Percentiles rank a stretch among this genome's conserved stretches.
Evolutionary conservation across 2,329 filamentous ascomycete genomes (phyloP).

Genomic region (Aspergillus eucalypticola): DNA sequence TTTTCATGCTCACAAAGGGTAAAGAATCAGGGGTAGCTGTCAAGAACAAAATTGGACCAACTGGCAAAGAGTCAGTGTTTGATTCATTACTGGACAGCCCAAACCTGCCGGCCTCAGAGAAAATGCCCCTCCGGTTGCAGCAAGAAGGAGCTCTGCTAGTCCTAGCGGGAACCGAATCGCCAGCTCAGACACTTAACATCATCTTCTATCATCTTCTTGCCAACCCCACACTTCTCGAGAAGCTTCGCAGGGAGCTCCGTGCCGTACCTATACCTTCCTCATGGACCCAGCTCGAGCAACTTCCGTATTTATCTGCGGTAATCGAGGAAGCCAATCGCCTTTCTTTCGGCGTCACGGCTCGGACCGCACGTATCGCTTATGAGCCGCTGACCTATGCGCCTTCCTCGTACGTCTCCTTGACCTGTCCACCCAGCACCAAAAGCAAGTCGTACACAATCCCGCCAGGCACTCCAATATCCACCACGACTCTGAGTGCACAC

Average conservation of each 20-base stretch:
- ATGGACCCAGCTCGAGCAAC: slow-evolving; percentile 34
- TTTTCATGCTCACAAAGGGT: slow-evolving; percentile 17
- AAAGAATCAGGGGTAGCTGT: slow-evolving; percentile 6
- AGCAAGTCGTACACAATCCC: slow-evolving; percentile 24
- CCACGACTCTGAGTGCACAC: slow-evolving; percentile 38
- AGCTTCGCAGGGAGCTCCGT: slow-evolving; percentile 23
- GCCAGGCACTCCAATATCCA: slow-evolving; percentile 38
- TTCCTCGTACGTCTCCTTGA: slow-evolving; percentile 21
- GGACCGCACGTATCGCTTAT: slow-evolving; percentile 33
- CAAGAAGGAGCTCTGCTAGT: slow-evolving; percentile 32
- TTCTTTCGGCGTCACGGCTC: slow-evolving; percentile 41
- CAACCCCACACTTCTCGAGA: slow-evolving; percentile 18
- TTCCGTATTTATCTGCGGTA: slow-evolving; percentile 45
- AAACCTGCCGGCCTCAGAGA: slow-evolving; percentile 30
- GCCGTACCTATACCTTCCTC: slow-evolving; percentile 8
- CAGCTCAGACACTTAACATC: slow-evolving; percentile 27
- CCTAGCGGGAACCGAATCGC: slow-evolving; percentile 30
- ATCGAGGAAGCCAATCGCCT: slow-evolving; percentile 38
- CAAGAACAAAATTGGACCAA: slow-evolving; percentile 6
- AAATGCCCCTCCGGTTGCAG: slow-evolving; percentile 29
- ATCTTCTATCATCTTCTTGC: slow-evolving; percentile 23
- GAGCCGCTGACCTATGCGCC: slow-evolving; percentile 16
- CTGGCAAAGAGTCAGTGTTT: slow-evolving; percentile 29
- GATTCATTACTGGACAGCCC: slow-evolving; percentile 27
- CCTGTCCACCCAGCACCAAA: slow-evolving; percentile 10